Percentiles rank a stretch among this genome's conserved stretches.
Evolutionary conservation across 768 basidiomycete species (phyloP).

Genomic region (Clitopilus passeckerianus): DNA sequence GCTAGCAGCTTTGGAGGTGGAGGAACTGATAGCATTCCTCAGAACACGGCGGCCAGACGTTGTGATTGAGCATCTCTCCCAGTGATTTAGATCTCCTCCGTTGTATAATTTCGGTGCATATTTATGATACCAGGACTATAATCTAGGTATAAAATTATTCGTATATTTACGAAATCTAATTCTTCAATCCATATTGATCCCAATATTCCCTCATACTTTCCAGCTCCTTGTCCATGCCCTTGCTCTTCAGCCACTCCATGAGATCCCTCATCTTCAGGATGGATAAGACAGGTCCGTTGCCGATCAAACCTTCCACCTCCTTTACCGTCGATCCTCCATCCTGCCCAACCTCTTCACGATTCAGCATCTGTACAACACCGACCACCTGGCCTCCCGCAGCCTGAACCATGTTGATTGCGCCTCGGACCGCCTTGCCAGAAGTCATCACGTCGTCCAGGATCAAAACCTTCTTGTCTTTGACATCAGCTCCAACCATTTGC

Average conservation of each 20-base stretch:
- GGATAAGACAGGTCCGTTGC: conserved; percentile 65
- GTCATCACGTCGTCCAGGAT: conserved; percentile 98
- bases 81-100: too few species aligned
- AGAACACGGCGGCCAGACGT: not conserved
- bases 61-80: too few species aligned
- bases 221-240: conserved; percentile 60
- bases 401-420: conserved; percentile 71
- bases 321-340: conserved; percentile 73
- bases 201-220: conserved; percentile 74
- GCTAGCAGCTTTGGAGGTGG: not conserved
- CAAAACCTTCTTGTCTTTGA: conserved; percentile 79
- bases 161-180: conserved; percentile 6
- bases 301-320: conserved; percentile 74
- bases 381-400: conserved; percentile 75
- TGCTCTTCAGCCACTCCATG: conserved; percentile 75
- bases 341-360: conserved; percentile 81
- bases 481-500: conserved; percentile 76
- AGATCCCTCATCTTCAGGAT: conserved; percentile 86
- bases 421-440: conserved; percentile 81
- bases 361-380: conserved; percentile 83
- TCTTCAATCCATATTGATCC: conserved; percentile 64
- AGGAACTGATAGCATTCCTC: not conserved
- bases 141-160: not conserved
- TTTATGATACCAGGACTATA: not conserved
- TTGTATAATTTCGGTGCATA: too few species aligned